Evolutionary conservation across 495 filamentous ascomycete species (phyloP).

Genomic region (Oidiodendron maius): DNA sequence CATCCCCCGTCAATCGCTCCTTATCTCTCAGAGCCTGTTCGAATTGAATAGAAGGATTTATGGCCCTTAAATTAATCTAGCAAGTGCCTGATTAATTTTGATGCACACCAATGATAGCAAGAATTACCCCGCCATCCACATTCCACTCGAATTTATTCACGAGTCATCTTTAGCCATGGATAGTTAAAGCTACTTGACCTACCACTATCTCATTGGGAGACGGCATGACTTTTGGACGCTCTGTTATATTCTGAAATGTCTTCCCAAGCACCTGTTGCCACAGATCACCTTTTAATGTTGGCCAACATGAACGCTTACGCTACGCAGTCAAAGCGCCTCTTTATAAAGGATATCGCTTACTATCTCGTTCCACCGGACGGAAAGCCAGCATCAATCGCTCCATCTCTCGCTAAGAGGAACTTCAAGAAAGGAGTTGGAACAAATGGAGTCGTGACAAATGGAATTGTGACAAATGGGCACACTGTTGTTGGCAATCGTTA

Average conservation of each 20-base stretch:
- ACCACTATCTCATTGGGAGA: too few species aligned
- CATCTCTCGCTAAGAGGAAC: conserved; percentile 49
- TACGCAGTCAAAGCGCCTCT: conserved; percentile 69
- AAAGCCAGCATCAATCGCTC: conserved; percentile 63
- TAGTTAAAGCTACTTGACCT: too few species aligned
- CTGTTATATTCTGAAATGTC: too few species aligned
- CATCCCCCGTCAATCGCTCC: neutral
- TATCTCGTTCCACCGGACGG: conserved; percentile 73
- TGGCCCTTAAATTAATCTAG: too few species aligned
- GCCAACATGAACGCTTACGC: conserved; percentile 16
- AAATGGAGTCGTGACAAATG: conserved; percentile 17
- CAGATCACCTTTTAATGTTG: neutral
- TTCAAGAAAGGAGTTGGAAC: conserved; percentile 58
- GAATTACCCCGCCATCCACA: too few species aligned
- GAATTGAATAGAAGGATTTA: neutral
- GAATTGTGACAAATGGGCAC: conserved; percentile 23
- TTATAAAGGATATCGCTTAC: conserved; percentile 96
- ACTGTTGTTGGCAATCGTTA: conserved; percentile 16
- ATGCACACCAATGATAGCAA: too few species aligned
- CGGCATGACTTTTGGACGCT: too few species aligned
- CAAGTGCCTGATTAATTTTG: too few species aligned
- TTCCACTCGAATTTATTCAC: too few species aligned
- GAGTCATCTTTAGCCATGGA: too few species aligned
- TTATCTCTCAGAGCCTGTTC: neutral
- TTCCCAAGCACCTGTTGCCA: too few species aligned